Base-by-base conservation (phyloP, 495 filamentous ascomycete species). In the Halenospora varia region DNA sequence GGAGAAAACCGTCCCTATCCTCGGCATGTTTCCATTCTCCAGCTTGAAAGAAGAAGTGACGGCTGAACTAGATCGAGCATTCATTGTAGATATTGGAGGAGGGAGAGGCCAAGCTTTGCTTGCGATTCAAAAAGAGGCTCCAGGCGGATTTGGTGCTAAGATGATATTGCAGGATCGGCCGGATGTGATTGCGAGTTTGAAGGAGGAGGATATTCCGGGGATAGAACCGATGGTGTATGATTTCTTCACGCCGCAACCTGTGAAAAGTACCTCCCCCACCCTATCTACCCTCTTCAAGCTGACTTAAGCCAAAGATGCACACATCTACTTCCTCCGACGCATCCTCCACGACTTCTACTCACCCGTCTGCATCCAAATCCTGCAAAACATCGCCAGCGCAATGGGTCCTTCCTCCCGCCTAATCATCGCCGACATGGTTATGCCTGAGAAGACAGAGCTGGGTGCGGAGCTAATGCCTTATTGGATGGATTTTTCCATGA, bases 101-200 rank as follows among this genome's bases (percentile, higher is more conserved):
- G 62, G 62, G 15, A 54, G 50, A 17, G 55, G 62, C 41, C 62
- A 65, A 48, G 20, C 8, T 24, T 20, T 49, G 35, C 29, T 25
- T 11, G 42, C 26, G 19, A 53, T 59, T 19, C 25, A 53, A 23
- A 6, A 53, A 15, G 29, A 48, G 19, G 52, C 41, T 20, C 52
- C 52, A 19, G 25, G n/a, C 18, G 20, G 40, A 3, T 23, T 59
- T 26, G 45, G 41, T 13, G n/a, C 18, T 19, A 53, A 46, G 41
- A 68, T 86, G 22, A 62, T 84, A 11, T 59, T 83, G 2, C 80
- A 86, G 55, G 83, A 87, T 55, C 65, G 80, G 0, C 70, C 77
- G 3, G 64, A 70, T 23, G 71, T 70, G 0, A 54, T 82, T 10
- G 56, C 62, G 4, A 59, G 63, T 10, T 22, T 60, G 13, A 45